These are phyloP conservation scores for Ophiorrhiza pumila DNA, from an alignment of 257 asterid species.

Conservation along the genomic window DNA sequence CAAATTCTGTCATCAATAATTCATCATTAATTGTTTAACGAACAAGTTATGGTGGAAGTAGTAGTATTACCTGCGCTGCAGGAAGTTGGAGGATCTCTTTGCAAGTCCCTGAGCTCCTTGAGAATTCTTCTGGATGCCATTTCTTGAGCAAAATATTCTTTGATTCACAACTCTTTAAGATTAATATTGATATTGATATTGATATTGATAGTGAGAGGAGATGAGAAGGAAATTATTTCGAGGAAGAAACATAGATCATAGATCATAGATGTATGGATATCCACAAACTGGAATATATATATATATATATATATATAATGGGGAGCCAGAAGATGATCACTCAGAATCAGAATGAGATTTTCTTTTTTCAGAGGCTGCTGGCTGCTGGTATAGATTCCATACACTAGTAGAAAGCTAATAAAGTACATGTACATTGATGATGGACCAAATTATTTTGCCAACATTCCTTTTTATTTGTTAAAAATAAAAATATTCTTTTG, in stretches of 20 bases:
- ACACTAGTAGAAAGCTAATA: slow-evolving; percentile 19
- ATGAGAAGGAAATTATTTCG: not conserved
- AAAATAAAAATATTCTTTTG: not conserved
- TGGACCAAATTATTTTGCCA: slow-evolving; percentile 26
- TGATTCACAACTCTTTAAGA: too few relatives aligned
- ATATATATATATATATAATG: slow-evolving; percentile 25
- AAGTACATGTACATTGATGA: not conserved
- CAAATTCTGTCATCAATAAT: too few relatives aligned
- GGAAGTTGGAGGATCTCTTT: slow-evolving; percentile 90
- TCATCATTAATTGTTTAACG: not conserved
- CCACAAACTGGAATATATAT: slow-evolving; percentile 7
- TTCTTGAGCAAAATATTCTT: not conserved
- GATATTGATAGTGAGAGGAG: not conserved
- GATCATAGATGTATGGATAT: slow-evolving; percentile 20
- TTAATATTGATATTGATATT: too few relatives aligned
- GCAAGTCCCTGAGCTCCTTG: slow-evolving; percentile 84
- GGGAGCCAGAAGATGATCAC: slow-evolving; percentile 16
- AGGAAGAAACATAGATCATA: slow-evolving; percentile 1
- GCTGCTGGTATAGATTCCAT: slow-evolving; percentile 44
- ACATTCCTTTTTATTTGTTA: not conserved
- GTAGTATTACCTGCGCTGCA: slow-evolving; percentile 69
- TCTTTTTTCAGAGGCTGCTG: slow-evolving; percentile 14
- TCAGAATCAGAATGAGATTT: not conserved
- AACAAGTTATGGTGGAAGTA: not conserved
- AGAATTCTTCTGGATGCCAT: slow-evolving; percentile 87